Percentiles rank a stretch among this genome's conserved stretches.
phyloP scores from a whole-genome alignment of 768 basidiomycete genomes.

The Podaxis sp. region DNA sequence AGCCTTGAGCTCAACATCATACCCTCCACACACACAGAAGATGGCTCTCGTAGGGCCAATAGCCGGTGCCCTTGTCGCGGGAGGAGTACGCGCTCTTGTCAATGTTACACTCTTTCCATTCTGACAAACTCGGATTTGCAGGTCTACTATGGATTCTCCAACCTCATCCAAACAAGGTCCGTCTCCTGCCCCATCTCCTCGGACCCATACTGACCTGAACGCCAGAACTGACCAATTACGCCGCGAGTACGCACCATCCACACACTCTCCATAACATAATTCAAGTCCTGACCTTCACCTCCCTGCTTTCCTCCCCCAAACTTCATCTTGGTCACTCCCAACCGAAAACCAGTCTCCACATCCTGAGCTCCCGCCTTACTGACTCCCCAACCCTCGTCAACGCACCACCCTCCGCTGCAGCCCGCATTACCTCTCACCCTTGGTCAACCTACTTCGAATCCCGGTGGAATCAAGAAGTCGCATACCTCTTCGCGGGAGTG shows the following conservation, averaged over 20 bases:
- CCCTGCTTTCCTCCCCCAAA: neutral
- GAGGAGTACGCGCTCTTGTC: constrained; percentile 47
- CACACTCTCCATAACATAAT: neutral
- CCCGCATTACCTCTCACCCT: constrained; percentile 47
- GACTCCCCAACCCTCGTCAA: constrained; percentile 46
- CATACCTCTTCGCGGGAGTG: constrained; percentile 41
- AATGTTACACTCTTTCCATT: neutral
- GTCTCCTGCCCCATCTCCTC: neutral
- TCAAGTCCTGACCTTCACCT: neutral
- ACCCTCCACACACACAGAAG: constrained; percentile 2
- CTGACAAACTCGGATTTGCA: constrained; percentile 21
- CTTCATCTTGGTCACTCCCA: neutral
- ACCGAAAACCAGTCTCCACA: constrained; percentile 39
- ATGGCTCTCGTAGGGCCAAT: constrained; percentile 69
- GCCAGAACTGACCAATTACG: constrained; percentile 55
- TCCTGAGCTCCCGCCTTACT: constrained; percentile 48
- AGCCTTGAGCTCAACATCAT: neutral
- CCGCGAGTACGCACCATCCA: constrained; percentile 46
- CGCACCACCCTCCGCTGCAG: constrained; percentile 55
- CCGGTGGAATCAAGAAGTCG: constrained; percentile 61
- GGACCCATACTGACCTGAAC: constrained; percentile 11
- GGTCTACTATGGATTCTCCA: constrained; percentile 75
- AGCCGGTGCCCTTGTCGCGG: constrained; percentile 68
- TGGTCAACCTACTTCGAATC: constrained; percentile 50
- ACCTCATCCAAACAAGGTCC: constrained; percentile 58